These are phyloP conservation scores for Vaccinium darrowii DNA, from an alignment of 148 eudicot genomes.

Conservation along the genomic window DNA sequence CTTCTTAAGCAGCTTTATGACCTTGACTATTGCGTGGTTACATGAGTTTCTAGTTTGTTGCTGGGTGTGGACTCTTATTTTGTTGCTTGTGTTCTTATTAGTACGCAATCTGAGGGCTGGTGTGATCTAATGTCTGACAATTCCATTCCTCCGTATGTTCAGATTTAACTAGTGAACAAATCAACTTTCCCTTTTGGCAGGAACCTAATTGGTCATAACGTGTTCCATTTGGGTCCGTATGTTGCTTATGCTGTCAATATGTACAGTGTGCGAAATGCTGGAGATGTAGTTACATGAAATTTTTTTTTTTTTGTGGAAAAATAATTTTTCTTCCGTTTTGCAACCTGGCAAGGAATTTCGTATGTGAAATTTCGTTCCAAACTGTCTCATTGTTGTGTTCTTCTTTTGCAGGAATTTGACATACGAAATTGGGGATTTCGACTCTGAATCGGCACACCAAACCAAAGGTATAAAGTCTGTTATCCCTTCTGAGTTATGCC, in stretches of 20 bases:
- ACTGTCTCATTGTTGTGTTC: too few species aligned
- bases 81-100: background rate
- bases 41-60: background rate
- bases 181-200: background rate
- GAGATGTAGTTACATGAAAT: background rate
- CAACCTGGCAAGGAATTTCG: too few species aligned
- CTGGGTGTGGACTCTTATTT: background rate
- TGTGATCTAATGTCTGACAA: background rate
- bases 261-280: background rate
- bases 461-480: too few species aligned
- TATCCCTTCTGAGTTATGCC: too few species aligned
- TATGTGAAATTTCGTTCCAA: too few species aligned
- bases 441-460: too few species aligned
- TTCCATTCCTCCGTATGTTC: background rate
- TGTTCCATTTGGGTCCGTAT: background rate
- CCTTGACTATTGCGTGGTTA: background rate
- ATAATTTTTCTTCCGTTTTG: background rate
- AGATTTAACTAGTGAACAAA: background rate
- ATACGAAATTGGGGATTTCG: too few species aligned
- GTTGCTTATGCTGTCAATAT: background rate
- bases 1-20: background rate
- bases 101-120: background rate
- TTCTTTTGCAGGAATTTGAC: too few species aligned
- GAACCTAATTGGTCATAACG: background rate
- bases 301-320: background rate